These are phyloP conservation scores for Cladophialophora immunda DNA, from an alignment of 2,329 filamentous ascomycete species.

Conservation along the genomic window DNA sequence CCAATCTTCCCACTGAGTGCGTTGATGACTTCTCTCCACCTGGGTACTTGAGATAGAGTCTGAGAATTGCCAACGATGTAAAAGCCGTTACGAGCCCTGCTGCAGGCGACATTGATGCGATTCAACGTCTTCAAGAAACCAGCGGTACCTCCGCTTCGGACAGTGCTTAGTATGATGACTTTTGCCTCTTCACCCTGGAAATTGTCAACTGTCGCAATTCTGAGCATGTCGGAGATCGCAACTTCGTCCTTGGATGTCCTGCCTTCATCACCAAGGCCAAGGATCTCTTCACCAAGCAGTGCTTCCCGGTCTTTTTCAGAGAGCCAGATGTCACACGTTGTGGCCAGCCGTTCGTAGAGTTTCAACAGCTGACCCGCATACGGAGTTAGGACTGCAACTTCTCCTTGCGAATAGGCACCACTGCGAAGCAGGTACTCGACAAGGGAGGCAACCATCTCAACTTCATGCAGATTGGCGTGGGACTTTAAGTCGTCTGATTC, in stretches of 20 bases:
- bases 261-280: conserved; percentile 35
- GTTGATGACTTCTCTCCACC: conserved; percentile 44
- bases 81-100: conserved; percentile 46
- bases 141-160: conserved; percentile 44
- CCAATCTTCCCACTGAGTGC: conserved; percentile 41
- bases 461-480: conserved; percentile 43
- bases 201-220: conserved; percentile 45
- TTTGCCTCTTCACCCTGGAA: conserved; percentile 50
- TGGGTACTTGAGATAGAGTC: conserved; percentile 39
- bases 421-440: conserved; percentile 42
- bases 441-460: conserved; percentile 43
- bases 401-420: conserved; percentile 41
- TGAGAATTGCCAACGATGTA: conserved; percentile 47
- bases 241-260: conserved; percentile 35
- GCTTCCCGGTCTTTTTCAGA: conserved; percentile 42
- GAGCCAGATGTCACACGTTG: conserved; percentile 43
- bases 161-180: conserved; percentile 45
- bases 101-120: conserved; percentile 47
- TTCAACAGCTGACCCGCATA: conserved; percentile 45
- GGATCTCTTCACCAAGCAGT: conserved; percentile 40
- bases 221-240: conserved; percentile 41
- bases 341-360: conserved; percentile 37
- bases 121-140: conserved; percentile 47
- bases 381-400: conserved; percentile 47
- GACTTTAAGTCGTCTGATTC: conserved; percentile 39